Base-by-base conservation (phyloP, 2,329 filamentous ascomycete species). In the Calonectria leucothoes region DNA sequence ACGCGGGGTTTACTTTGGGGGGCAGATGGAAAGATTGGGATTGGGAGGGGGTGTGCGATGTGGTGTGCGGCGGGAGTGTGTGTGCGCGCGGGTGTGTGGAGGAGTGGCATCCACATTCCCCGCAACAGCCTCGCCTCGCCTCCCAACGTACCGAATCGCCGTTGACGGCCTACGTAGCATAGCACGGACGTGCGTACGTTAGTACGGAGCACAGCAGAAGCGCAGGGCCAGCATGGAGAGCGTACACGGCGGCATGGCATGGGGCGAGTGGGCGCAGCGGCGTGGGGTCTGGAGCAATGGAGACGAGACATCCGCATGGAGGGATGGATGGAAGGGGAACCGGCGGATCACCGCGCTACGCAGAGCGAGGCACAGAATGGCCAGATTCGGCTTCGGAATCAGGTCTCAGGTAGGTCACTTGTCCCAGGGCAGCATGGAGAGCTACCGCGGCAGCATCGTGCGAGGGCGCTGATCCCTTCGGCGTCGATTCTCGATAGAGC, bases 81-180 rank as follows among this genome's bases (percentile, higher is more conserved):
- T n/a, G 42, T 20, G 39, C 3, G 39, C 70, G 37, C 39, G 42
- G 29, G 25, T 29, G 42, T 45, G 59, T 39, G 17, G 35, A 33
- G 45, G 52, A 73, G 77, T 78, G 78, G 77, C 76, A 74, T 72
- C 76, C 75, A 77, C 68, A 71, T 80, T 80, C 78, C 78, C 78
- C 78, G 78, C 78, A 80, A 75, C 70, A 75, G 78, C 75, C 78
- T 77, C 76, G 75, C 77, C 76, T 76, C 77, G 76, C 77, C 76
- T 76, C 77, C 71, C 69, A 75, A 73, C 51, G 71, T 52, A 69
- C 71, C 66, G 71, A 69, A 52, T 48, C 57, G 27, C 57, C 66
- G 48, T 69, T 52, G 45, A 52, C 48, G n/a, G 23, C 31, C 55
- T 59, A 59, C 55, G 55, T 59, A 59, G 55, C 49, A 52, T 57